Conservation (phyloP, 306 rosid genomes). For the apple (Malus domestica) region ASM211411v1 NC_041797.1:17372501-17373000, state of each 20-base stretch:
- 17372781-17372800: not conserved
- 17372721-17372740: not conserved
- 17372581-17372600: constrained; percentile 75
- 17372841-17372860: not conserved
- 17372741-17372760: not conserved
- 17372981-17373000: no score
- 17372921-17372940: no score
- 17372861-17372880: not conserved
- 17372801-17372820: not conserved
- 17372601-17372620: constrained; percentile 52
- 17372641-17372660: constrained; percentile 27
- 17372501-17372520: not conserved
- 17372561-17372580: constrained; percentile 12
- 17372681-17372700: not conserved
- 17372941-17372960: no score
- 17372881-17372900: no score
- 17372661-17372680: constrained; percentile 16
- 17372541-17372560: not conserved
- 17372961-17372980: no score
- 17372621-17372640: constrained; percentile 57
- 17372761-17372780: not conserved
- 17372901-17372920: no score
- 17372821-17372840: not conserved
- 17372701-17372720: not conserved
- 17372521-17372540: not conserved